Evolutionary conservation across 345 rosid genomes (phyloP), one percentile per base, ranked within the genome.

Genomic region (Hibiscus tridactylites): DNA sequence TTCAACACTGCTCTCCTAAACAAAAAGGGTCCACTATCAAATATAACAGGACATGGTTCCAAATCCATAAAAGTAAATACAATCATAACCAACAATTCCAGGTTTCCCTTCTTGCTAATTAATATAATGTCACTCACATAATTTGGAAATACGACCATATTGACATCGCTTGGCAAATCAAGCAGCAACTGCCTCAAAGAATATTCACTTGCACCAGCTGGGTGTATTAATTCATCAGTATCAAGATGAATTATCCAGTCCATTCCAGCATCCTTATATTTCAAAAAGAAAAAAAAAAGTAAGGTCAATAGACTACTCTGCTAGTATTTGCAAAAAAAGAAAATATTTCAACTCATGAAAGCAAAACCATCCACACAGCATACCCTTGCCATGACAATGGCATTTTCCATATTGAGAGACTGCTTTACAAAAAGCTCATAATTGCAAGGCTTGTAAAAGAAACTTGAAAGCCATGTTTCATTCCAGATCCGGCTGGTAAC

Each of bases 401-500:
- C 99, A 97, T 92, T 95, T 86, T 95, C 99, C 99, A 95, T 95
- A 79, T 95, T 89, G 83, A 95, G 97, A 71, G 97, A 90, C 76
- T 95, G 99, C 83, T 95, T 95, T 68, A 95, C 99, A 80, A 95
- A 95, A 67, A 95, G 81, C 83, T 95, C 98, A 74, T 90, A 90
- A 79, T 92, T 95, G 83, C 98, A 95, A 5, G 98, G 99, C 84
- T 95, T 92, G 85, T 87, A 90, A 74, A 95, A 95, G 91, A 90
- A 95, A 79, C 90, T 85, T 13, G 98, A 76, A 4, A 95, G 78
- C 99, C 99, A 92, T 2, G 99, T 95, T 88, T 95, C 98, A 50
- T 92, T 92, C 99, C 99, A 95, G 68, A 92, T 87, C 73, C 97
- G 97, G 76, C 99, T 95, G 81, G 81, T 33, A 68, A 58, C 42